Conservation (phyloP, 2,329 filamentous ascomycete genomes). For the Pseudogymnoascus sp. region DNA sequence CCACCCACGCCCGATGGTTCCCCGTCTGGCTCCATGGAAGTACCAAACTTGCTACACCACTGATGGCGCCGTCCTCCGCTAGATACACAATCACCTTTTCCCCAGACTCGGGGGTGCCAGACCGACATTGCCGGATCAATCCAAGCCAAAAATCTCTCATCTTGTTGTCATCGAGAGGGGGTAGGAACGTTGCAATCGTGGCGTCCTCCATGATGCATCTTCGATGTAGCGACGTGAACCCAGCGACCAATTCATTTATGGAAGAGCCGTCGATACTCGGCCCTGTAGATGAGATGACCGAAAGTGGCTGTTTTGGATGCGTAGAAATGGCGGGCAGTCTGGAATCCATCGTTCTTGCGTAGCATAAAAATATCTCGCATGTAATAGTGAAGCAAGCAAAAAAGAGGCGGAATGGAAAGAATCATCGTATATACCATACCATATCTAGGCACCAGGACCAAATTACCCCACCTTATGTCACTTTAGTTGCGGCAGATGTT, state of each 20-base stretch:
- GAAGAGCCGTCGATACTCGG: background rate
- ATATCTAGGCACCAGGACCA: background rate
- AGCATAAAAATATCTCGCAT: background rate
- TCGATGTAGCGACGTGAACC: constrained; percentile 49
- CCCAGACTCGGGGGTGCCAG: constrained; percentile 38
- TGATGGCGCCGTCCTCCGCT: constrained; percentile 33
- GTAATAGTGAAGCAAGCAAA: background rate
- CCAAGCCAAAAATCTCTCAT: constrained; percentile 47
- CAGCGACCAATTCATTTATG: constrained; percentile 30
- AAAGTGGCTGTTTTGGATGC: background rate
- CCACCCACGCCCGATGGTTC: constrained; percentile 43
- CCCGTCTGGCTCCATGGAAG: constrained; percentile 47
- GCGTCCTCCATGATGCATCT: constrained; percentile 49
- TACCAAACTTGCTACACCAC: constrained; percentile 47
- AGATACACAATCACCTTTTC: constrained; percentile 46
- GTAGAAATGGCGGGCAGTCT: background rate
- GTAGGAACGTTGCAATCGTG: constrained; percentile 49
- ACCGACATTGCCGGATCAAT: constrained; percentile 31
- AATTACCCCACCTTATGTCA: background rate
- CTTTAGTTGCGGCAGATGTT: background rate
- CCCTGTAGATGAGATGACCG: background rate
- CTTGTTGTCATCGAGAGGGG: constrained; percentile 48
- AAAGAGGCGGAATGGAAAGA: background rate
- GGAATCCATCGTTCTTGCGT: background rate
- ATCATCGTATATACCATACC: background rate